Base-by-base conservation (phyloP, 2,329 filamentous ascomycete genomes). In the Neofusicoccum kwambonambiense region DNA sequence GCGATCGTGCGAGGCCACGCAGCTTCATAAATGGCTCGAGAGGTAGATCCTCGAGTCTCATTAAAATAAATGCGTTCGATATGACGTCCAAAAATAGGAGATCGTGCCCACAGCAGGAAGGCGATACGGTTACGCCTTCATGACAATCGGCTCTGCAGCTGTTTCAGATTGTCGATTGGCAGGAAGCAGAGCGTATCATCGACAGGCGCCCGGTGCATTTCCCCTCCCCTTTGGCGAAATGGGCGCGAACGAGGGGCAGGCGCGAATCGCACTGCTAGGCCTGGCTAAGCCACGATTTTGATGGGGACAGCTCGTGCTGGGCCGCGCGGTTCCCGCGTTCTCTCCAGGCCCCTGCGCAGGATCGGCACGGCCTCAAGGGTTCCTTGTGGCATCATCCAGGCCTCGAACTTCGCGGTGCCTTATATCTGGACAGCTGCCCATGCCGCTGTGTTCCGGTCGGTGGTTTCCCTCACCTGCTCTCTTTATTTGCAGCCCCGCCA, bases 161-260 rank as follows among this genome's bases (percentile, higher is more conserved):
- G 62, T 64, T 64, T 64, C 62, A 64, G 62, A 64, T 57, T 35
- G 52, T 31, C 51, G 62, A 64, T 49, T 49, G 62, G 62, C 62
- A 57, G 39, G 15, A 45, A 47, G 31, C 42, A 15, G 19, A 22
- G 42, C 56, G 56, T 60, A 60, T 60, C 56, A 60, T 60, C 56
- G 56, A 47, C 56, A 47, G 13, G 56, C 41, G 50, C 56, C 41
- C 41, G 27, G 27, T 31, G 27, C 27, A 31, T 31, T 31, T 7
- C 27, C 42, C 34, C 27, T 41, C 39, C 37, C 54, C 54, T 58
- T 58, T 44, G 54, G 54, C 54, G 37, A 58, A 41, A 58, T 60
- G 56, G 56, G 56, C 45, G 45, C 45, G 45, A 62, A 62, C 35
- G 58, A 62, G 58, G 58, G 58, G 58, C 34, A 62, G 31, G 58